Evolutionary conservation across 176 grass and related monocot genomes (phyloP).

Genomic region (Oryza coarctata): DNA sequence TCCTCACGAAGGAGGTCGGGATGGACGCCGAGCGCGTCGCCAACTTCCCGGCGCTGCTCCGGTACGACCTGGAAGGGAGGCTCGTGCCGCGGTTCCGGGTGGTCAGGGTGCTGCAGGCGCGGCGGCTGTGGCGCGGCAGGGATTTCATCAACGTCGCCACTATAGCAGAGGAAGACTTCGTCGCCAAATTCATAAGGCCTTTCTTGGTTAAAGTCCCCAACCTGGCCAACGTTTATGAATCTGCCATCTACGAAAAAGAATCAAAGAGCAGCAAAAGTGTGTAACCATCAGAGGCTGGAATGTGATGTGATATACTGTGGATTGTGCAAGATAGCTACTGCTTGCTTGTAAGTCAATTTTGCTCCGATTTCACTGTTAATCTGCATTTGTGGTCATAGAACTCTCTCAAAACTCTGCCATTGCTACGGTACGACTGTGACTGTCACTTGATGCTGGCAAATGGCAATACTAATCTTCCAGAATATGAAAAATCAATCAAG

Average conservation of each 20-base stretch:
- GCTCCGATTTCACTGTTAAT: background rate
- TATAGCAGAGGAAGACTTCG: constrained; percentile 41
- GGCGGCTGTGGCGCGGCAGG: constrained; percentile 17
- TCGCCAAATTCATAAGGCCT: constrained; percentile 45
- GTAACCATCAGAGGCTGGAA: background rate
- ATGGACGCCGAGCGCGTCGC: constrained; percentile 33
- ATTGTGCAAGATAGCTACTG: background rate
- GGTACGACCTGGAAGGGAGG: constrained; percentile 36
- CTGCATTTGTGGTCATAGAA: background rate
- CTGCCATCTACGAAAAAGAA: constrained; percentile 21
- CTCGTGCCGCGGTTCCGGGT: constrained; percentile 49
- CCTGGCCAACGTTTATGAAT: constrained; percentile 34
- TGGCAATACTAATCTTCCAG: background rate
- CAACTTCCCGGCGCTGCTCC: constrained; percentile 33
- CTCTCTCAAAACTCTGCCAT: background rate
- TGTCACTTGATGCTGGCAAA: background rate
- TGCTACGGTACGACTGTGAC: background rate
- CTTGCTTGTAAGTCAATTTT: background rate
- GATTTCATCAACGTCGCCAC: constrained; percentile 30
- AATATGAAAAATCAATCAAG: background rate
- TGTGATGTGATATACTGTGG: background rate
- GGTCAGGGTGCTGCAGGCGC: constrained; percentile 36
- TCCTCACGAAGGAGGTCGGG: constrained; percentile 40
- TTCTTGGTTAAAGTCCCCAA: constrained; percentile 26
- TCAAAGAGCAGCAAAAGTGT: background rate